A percentile compares a stretch with the other conserved stretches of the same genome.
Conservation (phyloP, 2,329 filamentous ascomycete genomes). For the Fusarium brevicatenulatum region DNA sequence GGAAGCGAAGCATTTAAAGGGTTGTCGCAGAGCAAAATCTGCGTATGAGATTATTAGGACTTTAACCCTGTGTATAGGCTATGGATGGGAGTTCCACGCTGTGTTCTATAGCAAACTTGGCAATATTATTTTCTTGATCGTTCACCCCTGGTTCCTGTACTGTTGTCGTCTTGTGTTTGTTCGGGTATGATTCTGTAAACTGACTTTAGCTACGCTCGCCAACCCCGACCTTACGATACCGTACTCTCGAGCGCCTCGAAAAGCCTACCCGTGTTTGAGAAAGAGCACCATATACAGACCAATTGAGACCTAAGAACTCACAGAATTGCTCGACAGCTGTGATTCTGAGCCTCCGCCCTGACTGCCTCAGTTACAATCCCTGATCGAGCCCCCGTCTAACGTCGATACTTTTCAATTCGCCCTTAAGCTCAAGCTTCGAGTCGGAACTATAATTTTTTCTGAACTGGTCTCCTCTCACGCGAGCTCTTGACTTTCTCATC, state of each 20-base stretch:
- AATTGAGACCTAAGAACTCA: too few relatives aligned
- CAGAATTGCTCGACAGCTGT: background rate
- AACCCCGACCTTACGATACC: too few relatives aligned
- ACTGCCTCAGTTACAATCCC: background rate
- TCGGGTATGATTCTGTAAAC: background rate
- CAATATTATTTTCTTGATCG: conserved; percentile 41
- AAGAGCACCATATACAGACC: background rate
- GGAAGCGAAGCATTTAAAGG: conserved; percentile 33
- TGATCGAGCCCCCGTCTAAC: background rate
- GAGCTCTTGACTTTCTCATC: background rate
- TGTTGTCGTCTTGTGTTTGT: background rate
- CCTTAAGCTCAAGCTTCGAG: background rate
- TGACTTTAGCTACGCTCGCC: background rate
- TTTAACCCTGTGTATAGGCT: conserved; percentile 45
- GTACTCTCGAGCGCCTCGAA: background rate
- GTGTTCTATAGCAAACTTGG: conserved; percentile 44
- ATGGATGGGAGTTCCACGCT: conserved; percentile 42
- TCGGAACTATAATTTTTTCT: background rate
- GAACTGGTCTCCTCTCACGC: background rate
- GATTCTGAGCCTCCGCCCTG: background rate
- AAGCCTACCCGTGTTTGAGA: background rate
- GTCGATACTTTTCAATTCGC: background rate
- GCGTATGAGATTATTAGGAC: conserved; percentile 41
- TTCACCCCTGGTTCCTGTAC: conserved; percentile 19
- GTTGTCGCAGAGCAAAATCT: conserved; percentile 36